phyloP scores from a whole-genome alignment of 176 grass and related monocot species.

The Zizania latifolia region DNA sequence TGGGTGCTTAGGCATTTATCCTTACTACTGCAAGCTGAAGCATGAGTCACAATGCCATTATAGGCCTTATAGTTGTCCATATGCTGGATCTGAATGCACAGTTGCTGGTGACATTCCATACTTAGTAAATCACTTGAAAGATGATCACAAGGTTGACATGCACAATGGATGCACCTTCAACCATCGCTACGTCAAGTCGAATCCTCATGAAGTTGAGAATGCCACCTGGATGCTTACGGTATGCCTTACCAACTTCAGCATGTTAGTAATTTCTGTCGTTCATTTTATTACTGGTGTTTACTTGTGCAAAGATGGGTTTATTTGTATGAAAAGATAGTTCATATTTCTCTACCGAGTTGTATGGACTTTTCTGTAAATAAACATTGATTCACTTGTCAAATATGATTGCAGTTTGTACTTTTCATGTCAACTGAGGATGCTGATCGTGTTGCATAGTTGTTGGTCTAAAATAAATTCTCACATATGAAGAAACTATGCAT shows the following conservation, averaged over 20 bases:
- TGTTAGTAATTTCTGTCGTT: neutral
- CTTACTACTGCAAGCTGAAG: constrained; percentile 60
- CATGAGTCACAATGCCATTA: constrained; percentile 49
- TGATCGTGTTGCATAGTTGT: neutral
- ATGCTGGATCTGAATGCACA: constrained; percentile 55
- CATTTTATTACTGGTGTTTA: neutral
- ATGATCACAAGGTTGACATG: constrained; percentile 66
- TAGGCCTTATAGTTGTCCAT: constrained; percentile 54
- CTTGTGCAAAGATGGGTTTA: constrained; percentile 1
- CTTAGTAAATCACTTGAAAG: constrained; percentile 54
- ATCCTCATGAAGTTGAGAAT: constrained; percentile 59
- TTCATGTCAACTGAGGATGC: constrained; percentile 9
- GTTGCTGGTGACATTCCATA: constrained; percentile 49
- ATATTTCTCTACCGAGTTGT: neutral
- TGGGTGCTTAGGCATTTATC: constrained; percentile 48
- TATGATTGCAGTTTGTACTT: neutral
- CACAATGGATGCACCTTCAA: constrained; percentile 55
- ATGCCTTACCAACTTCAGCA: neutral
- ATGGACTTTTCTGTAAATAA: neutral
- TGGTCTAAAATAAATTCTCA: neutral
- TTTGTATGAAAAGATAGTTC: neutral
- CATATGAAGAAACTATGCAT: neutral
- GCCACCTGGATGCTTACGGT: constrained; percentile 68
- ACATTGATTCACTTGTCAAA: neutral
- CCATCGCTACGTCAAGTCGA: constrained; percentile 58